Conservation (phyloP, 192 early-diverging fungal species). For the Spinellus fusiger region DNA sequence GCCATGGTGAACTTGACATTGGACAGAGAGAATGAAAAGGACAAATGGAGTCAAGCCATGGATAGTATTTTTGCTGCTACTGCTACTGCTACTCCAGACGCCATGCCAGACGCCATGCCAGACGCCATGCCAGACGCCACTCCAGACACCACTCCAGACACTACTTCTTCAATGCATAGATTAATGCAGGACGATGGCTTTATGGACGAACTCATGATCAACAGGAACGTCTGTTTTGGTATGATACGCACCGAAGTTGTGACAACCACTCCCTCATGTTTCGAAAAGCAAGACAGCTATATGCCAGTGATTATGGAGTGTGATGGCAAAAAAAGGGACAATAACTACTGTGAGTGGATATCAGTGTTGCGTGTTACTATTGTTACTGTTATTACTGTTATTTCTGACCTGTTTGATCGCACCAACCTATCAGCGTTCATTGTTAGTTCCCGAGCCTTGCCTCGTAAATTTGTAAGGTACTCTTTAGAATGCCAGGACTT, state of each 20-base stretch:
- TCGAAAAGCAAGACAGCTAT: constrained; percentile 24
- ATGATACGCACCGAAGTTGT: constrained; percentile 32
- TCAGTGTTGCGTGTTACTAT: neutral
- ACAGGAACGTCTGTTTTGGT: constrained; percentile 22
- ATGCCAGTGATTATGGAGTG: constrained; percentile 16
- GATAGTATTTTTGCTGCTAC: too few relatives aligned
- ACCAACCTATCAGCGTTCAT: constrained; percentile 13
- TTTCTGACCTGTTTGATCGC: neutral
- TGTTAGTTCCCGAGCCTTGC: neutral
- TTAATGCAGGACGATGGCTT: constrained; percentile 16
- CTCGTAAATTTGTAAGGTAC: constrained; percentile 15
- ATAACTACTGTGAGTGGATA: neutral
- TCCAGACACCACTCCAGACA: neutral
- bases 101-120: too few relatives aligned
- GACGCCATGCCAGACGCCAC: too few relatives aligned
- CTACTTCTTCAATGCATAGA: neutral
- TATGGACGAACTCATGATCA: constrained; percentile 25
- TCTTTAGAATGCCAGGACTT: too few relatives aligned
- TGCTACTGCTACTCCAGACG: too few relatives aligned
- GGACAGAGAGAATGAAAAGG: too few relatives aligned
- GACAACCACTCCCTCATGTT: constrained; percentile 2
- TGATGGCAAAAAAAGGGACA: constrained; percentile 18
- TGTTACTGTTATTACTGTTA: neutral
- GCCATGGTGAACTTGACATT: too few relatives aligned
- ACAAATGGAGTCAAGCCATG: too few relatives aligned